Evolutionary conservation across 2,329 filamentous ascomycete genomes (phyloP), one percentile per base, ranked within the genome.

Genomic region (Alternaria consortialis): DNA sequence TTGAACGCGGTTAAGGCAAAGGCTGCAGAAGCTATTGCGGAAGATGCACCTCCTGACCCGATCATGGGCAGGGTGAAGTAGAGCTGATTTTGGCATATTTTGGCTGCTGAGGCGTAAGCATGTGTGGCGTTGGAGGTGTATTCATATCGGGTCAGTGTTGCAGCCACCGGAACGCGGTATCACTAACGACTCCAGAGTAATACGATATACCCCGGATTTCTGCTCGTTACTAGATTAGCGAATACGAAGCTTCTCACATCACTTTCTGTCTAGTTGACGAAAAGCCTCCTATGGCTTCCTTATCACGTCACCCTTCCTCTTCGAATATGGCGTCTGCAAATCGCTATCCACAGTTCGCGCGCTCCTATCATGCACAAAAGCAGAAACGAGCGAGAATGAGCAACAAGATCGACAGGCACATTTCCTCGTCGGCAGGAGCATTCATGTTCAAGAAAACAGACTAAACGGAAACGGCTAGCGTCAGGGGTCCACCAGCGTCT

Each of bases 51-150:
- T 25, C 80, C 87, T 17, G 94, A 98, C 81, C 98, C 95, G 3
- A 92, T 99, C 64, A 97, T 99, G 94, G 89, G 91, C 64, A 94
- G 92, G 81, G 88, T 97, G 50, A 95, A 94, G 80, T 96, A 71
- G 46, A 46, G 44, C 23, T 20, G 17, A 31, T 43, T 27, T 47
- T 34, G 42, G 31, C 56, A 47, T n/a, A 36, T 29, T n/a, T 27
- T 39, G 27, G 37, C 25, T 12, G 27, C 13, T 25, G 42, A 20
- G 25, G 17, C 20, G 15, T 23, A 32, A 29, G 44, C 44, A 56
- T 46, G 42, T 55, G 9, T 44, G 53, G 53, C 53, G 57, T 60
- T 56, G 39, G 39, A 56, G 44, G 44, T 60, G 46, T 53, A 13
- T 40, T 40, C 27, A 43, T n/a, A 37, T 51, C 31, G 27, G 29